A percentile compares a stretch with the other conserved stretches of the same genome.
Conservation (phyloP, 495 filamentous ascomycete genomes). For the Aspergillus funiculosus region DNA sequence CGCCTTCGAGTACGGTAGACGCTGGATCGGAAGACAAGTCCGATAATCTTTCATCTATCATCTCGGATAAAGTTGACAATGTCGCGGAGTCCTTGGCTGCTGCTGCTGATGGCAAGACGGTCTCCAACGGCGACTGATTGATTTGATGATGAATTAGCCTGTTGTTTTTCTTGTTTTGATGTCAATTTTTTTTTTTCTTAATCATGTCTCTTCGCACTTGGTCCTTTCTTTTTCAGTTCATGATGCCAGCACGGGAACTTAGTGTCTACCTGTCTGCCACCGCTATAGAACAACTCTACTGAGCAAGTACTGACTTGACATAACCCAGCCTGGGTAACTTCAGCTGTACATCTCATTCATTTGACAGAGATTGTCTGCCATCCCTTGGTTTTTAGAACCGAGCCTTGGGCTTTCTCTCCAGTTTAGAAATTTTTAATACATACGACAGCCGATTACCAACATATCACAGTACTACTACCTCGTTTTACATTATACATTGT, state of each 20-base stretch:
- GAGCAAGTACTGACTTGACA: neutral
- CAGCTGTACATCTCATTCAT: conserved; percentile 6
- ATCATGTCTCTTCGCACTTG: neutral
- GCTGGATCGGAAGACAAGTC: conserved; percentile 7
- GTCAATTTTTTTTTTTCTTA: neutral
- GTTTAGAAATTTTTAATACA: conserved; percentile 3
- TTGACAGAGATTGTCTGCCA: neutral
- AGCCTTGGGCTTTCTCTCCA: neutral
- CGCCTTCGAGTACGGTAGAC: conserved; percentile 12
- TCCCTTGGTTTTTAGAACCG: neutral
- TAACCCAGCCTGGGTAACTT: neutral
- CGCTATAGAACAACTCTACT: conserved; percentile 1
- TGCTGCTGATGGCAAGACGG: conserved; percentile 30
- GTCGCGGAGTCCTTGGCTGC: conserved; percentile 26
- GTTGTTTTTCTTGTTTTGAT: neutral
- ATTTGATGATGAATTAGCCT: neutral
- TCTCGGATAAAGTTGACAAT: conserved; percentile 19
- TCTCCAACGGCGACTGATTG: conserved; percentile 23
- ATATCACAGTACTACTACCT: neutral
- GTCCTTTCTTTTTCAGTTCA: neutral
- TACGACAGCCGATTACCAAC: neutral
- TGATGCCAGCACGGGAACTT: neutral
- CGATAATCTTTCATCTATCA: conserved; percentile 3
- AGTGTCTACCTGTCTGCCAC: conserved; percentile 5
- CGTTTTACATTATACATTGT: no score